Evolutionary conservation across 352 stramenopile genomes (phyloP).

Genomic region (Phytophthora vignae): DNA sequence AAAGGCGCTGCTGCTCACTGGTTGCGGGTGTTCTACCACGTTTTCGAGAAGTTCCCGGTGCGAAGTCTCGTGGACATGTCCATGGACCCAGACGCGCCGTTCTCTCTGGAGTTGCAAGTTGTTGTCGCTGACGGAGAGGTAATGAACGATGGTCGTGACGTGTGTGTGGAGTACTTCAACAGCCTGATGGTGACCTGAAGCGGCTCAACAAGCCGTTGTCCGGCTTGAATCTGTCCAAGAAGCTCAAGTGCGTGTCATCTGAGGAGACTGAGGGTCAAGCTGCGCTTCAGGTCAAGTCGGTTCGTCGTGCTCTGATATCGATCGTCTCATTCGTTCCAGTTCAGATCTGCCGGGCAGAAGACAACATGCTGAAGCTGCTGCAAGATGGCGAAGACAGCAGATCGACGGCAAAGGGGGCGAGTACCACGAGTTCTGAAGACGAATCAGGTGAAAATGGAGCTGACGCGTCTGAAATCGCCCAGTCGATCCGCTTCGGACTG

Average conservation of each 20-base stretch:
- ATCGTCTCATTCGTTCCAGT: conserved; percentile 72
- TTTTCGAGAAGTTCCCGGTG: conserved; percentile 73
- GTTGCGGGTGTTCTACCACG: conserved; percentile 52
- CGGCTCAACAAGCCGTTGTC: conserved; percentile 46
- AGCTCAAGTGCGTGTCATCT: conserved; percentile 14
- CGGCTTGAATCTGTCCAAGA: conserved; percentile 21
- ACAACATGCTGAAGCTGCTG: conserved; percentile 63
- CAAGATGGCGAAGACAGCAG: conserved; percentile 39
- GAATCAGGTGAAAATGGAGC: conserved; percentile 2
- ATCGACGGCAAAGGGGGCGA: not conserved
- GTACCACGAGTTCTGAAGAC: not conserved
- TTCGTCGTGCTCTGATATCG: conserved; percentile 11
- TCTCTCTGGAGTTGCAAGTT: conserved; percentile 24
- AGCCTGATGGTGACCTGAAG: conserved; percentile 54
- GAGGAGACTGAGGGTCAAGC: not conserved
- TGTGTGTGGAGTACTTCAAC: conserved; percentile 34
- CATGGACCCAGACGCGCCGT: conserved; percentile 10
- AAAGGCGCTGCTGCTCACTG: conserved; percentile 15
- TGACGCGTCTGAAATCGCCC: conserved; percentile 53
- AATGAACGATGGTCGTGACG: not conserved
- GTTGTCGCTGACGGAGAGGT: not conserved
- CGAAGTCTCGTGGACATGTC: conserved; percentile 33
- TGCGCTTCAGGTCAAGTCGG: not conserved
- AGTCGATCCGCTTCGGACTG: conserved; percentile 46
- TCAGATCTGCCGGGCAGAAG: conserved; percentile 73